phyloP scores from a whole-genome alignment of 73 alveolate genomes.

The Uronychia setigera region DNA sequence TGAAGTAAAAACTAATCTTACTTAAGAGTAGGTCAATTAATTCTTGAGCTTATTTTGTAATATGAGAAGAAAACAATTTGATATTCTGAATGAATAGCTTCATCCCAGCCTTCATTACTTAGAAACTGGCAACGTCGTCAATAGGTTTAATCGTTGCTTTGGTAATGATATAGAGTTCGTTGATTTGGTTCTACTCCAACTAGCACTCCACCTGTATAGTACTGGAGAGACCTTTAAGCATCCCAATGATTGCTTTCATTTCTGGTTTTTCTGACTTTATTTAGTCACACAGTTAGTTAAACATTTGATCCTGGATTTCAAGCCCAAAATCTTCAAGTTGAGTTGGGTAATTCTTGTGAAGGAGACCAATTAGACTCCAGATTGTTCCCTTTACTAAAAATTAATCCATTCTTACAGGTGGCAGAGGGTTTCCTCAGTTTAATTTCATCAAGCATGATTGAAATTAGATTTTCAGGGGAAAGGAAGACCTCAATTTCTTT shows the following conservation, averaged over 20 bases:
- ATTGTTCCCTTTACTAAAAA: constrained; percentile 52
- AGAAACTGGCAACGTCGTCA: constrained; percentile 17
- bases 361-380: constrained; percentile 60
- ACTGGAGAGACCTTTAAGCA: constrained; percentile 46
- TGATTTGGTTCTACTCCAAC: constrained; percentile 29
- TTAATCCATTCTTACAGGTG: constrained; percentile 2
- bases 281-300: constrained; percentile 28
- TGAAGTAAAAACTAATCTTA: background rate
- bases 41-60: constrained; percentile 22
- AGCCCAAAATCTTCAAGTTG: constrained; percentile 29
- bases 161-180: constrained; percentile 11
- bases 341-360: constrained; percentile 50
- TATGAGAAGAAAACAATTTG: constrained; percentile 2
- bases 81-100: constrained; percentile 30
- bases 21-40: constrained; percentile 11
- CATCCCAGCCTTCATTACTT: constrained; percentile 46
- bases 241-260: constrained; percentile 60
- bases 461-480: constrained; percentile 43
- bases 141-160: constrained; percentile 36
- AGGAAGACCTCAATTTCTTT: constrained; percentile 36
- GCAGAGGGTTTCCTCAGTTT: constrained; percentile 65
- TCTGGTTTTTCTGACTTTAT: constrained; percentile 60
- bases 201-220: constrained; percentile 3
- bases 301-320: constrained; percentile 58
- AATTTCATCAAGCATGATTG: constrained; percentile 55